These are phyloP conservation scores for Fonsecaea nubica DNA, from an alignment of 2,329 filamentous ascomycete genomes.

Conservation along the genomic window DNA sequence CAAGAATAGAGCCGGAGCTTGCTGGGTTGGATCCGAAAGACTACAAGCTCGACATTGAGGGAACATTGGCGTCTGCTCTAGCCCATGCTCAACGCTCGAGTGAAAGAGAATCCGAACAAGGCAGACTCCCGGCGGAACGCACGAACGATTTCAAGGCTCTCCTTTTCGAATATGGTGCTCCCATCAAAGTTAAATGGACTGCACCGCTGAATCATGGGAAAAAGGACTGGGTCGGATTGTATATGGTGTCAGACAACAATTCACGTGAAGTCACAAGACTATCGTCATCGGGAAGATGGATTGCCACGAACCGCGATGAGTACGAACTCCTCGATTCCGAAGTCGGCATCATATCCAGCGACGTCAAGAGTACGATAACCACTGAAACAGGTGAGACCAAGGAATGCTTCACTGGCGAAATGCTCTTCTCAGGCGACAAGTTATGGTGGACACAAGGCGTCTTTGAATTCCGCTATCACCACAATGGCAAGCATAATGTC, in stretches of 20 bases:
- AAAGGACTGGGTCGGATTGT: constrained; percentile 94
- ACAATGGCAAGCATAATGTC: constrained; percentile 88
- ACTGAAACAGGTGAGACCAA: constrained; percentile 47
- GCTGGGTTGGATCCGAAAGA: constrained; percentile 79
- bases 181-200: constrained; percentile 88
- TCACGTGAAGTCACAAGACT: constrained; percentile 84
- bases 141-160: constrained; percentile 71
- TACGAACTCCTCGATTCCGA: constrained; percentile 80
- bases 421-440: constrained; percentile 89
- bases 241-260: constrained; percentile 92
- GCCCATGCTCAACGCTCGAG: constrained; percentile 66
- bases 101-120: constrained; percentile 75
- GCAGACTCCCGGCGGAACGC: constrained; percentile 68
- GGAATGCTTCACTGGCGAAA: constrained; percentile 76
- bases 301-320: constrained; percentile 75
- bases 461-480: constrained; percentile 97
- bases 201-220: constrained; percentile 86
- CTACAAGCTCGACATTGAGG: constrained; percentile 78
- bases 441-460: constrained; percentile 97
- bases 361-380: constrained; percentile 62
- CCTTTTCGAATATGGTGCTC: constrained; percentile 85
- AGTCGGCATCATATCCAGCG: constrained; percentile 73
- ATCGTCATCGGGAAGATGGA: constrained; percentile 86
- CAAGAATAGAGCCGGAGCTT: constrained; percentile 77
- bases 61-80: constrained; percentile 62